phyloP scores from a whole-genome alignment of 495 filamentous ascomycete genomes.

The Antarctomyces pellizariae region DNA sequence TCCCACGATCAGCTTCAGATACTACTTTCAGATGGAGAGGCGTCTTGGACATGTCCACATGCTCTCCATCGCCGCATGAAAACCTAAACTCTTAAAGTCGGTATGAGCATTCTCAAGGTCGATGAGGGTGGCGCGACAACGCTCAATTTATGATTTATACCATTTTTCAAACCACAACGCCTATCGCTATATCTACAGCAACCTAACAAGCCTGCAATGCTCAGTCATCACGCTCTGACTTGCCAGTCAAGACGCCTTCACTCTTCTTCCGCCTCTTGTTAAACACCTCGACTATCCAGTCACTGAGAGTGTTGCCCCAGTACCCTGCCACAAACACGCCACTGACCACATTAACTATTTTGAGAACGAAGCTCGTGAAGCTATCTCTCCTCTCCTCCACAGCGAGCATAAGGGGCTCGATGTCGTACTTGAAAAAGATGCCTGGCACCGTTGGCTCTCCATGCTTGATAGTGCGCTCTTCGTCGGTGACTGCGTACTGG shows the following conservation, averaged over 20 bases:
- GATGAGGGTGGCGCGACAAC: too few relatives aligned
- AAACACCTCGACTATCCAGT: conserved; percentile 25
- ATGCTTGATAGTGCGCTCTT: conserved; percentile 41
- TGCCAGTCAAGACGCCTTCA: conserved; percentile 35
- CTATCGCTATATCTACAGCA: too few relatives aligned
- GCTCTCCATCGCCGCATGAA: too few relatives aligned
- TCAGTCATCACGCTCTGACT: conserved; percentile 17
- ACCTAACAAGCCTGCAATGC: too few relatives aligned
- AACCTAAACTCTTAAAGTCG: too few relatives aligned
- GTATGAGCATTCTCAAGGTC: too few relatives aligned
- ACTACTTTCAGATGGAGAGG: too few relatives aligned
- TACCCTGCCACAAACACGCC: conserved; percentile 36
- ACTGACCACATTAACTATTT: conserved; percentile 39
- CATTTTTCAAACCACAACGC: too few relatives aligned
- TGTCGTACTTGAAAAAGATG: conserved; percentile 98
- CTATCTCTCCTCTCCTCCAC: conserved; percentile 62
- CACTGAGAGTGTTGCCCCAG: conserved; percentile 32
- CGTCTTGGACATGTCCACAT: too few relatives aligned
- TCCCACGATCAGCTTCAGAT: too few relatives aligned
- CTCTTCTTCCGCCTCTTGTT: conserved; percentile 26
- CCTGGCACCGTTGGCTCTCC: conserved; percentile 56
- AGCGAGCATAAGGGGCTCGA: conserved; percentile 79
- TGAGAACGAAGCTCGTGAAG: conserved; percentile 48
- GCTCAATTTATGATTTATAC: too few relatives aligned
- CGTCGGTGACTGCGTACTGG: conserved; percentile 90